These are phyloP conservation scores for Lentinula raphanica DNA, from an alignment of 768 basidiomycete genomes.

Conservation along the genomic window DNA sequence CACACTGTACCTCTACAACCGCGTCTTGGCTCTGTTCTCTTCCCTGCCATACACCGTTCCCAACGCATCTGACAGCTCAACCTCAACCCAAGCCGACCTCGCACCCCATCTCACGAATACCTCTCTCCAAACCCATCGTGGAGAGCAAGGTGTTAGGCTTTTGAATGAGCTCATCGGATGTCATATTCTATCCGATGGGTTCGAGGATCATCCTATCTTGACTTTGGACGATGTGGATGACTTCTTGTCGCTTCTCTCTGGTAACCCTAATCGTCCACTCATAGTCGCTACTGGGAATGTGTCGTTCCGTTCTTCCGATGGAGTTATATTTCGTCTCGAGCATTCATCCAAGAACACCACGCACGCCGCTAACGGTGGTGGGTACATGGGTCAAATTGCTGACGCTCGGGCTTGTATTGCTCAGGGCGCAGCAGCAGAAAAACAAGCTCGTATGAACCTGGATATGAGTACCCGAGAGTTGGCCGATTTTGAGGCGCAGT, in stretches of 20 bases:
- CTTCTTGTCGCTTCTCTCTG: no score
- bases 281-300: no score
- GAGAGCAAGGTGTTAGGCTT: constrained; percentile 69
- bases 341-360: constrained; percentile 43
- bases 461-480: constrained; percentile 77
- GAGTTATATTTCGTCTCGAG: no score
- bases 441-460: constrained; percentile 74
- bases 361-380: constrained; percentile 71
- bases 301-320: no score
- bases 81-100: constrained; percentile 49
- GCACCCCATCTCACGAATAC: constrained; percentile 88
- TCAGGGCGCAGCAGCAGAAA: constrained; percentile 76
- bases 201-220: constrained; percentile 16
- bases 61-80: constrained; percentile 16
- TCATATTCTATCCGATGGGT: constrained; percentile 37
- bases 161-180: constrained; percentile 76
- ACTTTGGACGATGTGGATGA: constrained; percentile 30
- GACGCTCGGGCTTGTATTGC: constrained; percentile 73
- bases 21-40: constrained; percentile 86
- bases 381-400: constrained; percentile 95
- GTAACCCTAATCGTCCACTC: no score
- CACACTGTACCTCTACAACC: constrained; percentile 73
- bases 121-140: constrained; percentile 65
- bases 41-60: constrained; percentile 61
- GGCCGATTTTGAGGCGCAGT: constrained; percentile 65